phyloP scores from a whole-genome alignment of 2,329 filamentous ascomycete genomes.

The Tolypocladium album region DNA sequence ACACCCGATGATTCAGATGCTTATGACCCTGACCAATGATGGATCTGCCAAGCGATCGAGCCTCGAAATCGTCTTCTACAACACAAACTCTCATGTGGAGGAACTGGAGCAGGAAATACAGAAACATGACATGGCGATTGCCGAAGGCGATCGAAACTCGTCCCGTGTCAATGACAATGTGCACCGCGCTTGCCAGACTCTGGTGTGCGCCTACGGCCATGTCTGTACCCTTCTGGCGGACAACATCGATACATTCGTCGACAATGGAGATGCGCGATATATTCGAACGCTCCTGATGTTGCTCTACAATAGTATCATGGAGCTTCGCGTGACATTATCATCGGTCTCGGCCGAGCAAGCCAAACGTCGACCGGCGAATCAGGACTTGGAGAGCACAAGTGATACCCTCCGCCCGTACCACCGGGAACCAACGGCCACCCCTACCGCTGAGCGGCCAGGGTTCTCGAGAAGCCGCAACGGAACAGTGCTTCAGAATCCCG shows the following conservation, averaged over 20 bases:
- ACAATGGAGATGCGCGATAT: slow-evolving; percentile 56
- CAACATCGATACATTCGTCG: slow-evolving; percentile 53
- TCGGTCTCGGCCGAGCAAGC: slow-evolving; percentile 17
- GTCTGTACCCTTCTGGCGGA: slow-evolving; percentile 49
- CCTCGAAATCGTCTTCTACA: slow-evolving; percentile 57
- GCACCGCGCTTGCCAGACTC: slow-evolving; percentile 50
- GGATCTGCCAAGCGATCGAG: slow-evolving; percentile 50
- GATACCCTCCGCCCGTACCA: slow-evolving; percentile 40
- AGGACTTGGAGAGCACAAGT: slow-evolving; percentile 15
- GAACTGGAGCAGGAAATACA: slow-evolving; percentile 56
- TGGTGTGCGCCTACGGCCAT: slow-evolving; percentile 55
- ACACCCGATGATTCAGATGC: slow-evolving; percentile 55
- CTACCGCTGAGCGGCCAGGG: slow-evolving; percentile 37
- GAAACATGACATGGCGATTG: slow-evolving; percentile 40
- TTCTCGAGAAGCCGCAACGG: slow-evolving; percentile 21
- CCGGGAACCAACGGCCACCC: slow-evolving; percentile 41
- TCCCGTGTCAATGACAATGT: slow-evolving; percentile 52
- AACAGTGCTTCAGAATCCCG: slow-evolving; percentile 35
- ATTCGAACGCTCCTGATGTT: slow-evolving; percentile 53
- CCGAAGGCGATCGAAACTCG: slow-evolving; percentile 35
- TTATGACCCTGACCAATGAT: slow-evolving; percentile 51
- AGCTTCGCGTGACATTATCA: slow-evolving; percentile 46
- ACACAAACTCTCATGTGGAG: slow-evolving; percentile 55
- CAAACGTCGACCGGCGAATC: slow-evolving; percentile 6
- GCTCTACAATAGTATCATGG: slow-evolving; percentile 58